A percentile compares a stretch with the other conserved stretches of the same genome.
These are phyloP conservation scores for Fusarium veterinarium DNA, from an alignment of 2,329 filamentous ascomycete species.

Conservation along the genomic window DNA sequence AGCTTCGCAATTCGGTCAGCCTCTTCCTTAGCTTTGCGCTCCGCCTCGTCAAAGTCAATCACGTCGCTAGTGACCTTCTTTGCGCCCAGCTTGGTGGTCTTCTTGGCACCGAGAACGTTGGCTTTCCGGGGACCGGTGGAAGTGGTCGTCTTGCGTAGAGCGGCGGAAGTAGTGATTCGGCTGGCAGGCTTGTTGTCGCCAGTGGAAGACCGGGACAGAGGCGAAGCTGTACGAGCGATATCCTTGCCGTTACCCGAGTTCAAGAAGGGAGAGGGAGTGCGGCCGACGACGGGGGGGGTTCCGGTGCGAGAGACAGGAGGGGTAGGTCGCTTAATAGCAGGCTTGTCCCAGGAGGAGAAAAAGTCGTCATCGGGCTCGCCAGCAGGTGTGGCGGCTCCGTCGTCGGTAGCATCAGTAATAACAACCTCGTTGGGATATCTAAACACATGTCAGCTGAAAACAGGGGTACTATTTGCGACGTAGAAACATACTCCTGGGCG, in stretches of 20 bases:
- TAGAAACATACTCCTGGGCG: constrained; percentile 78
- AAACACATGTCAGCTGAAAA: constrained; percentile 42
- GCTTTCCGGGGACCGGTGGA: constrained; percentile 78
- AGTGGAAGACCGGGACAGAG: constrained; percentile 72
- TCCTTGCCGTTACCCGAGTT: constrained; percentile 80
- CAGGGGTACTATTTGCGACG: neutral
- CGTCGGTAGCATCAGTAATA: constrained; percentile 78
- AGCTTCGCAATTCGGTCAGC: constrained; percentile 95
- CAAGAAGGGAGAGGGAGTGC: constrained; percentile 91
- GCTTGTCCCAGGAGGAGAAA: constrained; percentile 99
- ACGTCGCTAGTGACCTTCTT: constrained; percentile 87
- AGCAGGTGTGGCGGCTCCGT: constrained; percentile 79
- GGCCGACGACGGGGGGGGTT: constrained; percentile 83
- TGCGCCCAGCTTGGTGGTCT: constrained; percentile 83
- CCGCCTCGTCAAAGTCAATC: constrained; percentile 97
- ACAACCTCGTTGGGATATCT: constrained; percentile 89
- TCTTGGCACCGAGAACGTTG: constrained; percentile 88
- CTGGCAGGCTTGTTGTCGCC: constrained; percentile 70
- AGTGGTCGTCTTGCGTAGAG: constrained; percentile 80
- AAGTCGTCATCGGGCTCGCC: constrained; percentile 94
- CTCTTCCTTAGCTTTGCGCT: constrained; percentile 97
- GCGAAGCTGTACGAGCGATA: constrained; percentile 82
- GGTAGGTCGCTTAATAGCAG: constrained; percentile 93
- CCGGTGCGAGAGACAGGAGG: constrained; percentile 91
- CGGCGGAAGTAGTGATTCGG: constrained; percentile 80